Evolutionary conservation across 495 filamentous ascomycete genomes (phyloP).

Genomic region (Penicillium flavigenum): DNA sequence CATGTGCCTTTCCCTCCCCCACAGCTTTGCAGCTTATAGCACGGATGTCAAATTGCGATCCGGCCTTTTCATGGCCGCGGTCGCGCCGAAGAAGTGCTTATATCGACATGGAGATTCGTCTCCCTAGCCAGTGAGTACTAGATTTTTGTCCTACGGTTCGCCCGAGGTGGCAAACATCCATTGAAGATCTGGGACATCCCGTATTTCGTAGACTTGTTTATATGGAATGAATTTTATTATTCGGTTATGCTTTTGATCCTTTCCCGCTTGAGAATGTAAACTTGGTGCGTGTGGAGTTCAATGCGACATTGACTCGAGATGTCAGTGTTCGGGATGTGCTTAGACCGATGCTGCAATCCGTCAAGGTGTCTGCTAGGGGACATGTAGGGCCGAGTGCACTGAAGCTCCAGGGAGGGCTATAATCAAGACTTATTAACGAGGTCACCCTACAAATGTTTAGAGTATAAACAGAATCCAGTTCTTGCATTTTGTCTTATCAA

Average conservation of each 20-base stretch:
- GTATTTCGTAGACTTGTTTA: constrained; percentile 3
- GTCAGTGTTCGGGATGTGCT: neutral
- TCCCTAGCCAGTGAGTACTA: constrained; percentile 49
- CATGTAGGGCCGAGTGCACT: neutral
- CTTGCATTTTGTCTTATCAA: constrained; percentile 24
- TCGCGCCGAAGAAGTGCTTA: constrained; percentile 92
- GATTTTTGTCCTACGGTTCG: constrained; percentile 45
- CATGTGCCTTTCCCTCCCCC: neutral
- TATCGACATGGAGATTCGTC: constrained; percentile 40
- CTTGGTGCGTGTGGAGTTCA: neutral
- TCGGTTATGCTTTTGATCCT: neutral
- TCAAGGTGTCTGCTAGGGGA: neutral
- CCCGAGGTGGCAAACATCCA: constrained; percentile 49
- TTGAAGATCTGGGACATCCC: constrained; percentile 36
- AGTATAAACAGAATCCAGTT: constrained; percentile 8
- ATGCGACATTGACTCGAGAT: neutral
- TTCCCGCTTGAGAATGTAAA: neutral
- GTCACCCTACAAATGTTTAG: neutral
- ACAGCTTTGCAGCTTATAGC: constrained; percentile 47
- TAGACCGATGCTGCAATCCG: neutral
- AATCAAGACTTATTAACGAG: neutral
- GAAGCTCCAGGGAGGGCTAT: neutral
- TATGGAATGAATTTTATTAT: neutral
- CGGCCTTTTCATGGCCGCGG: constrained; percentile 75
- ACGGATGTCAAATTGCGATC: constrained; percentile 99